Base-by-base conservation (phyloP, 352 stramenopile genomes). In the Globisporangium orthogonon region DNA sequence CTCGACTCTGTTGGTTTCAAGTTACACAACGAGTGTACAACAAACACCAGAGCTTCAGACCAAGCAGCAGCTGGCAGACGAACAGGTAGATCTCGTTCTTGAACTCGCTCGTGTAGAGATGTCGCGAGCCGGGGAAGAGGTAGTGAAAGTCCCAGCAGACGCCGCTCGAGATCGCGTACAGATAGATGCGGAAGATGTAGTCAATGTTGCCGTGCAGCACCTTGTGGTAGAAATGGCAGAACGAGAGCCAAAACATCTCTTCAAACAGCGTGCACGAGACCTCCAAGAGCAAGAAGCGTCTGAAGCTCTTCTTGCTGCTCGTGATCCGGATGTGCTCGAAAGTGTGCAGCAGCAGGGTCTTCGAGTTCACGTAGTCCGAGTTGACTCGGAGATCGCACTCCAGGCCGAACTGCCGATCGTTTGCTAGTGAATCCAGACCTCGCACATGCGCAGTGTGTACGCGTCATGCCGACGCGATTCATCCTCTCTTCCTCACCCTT, bases 181-280 rank as follows among this genome's bases (percentile, higher is more conserved):
- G 87, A 53, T 94, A 95, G n/a, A 94, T 74, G 23, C 80, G 74
- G 66, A 96, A 95, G 62, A 95, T 76, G 57, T 94, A 87, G 65
- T 96, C 87, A 53, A 83, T 86, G 60, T 76, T 91, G 39, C 70
- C 70, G 17, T 75, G 83, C 44, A 95, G 70, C 17, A 83, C 76
- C 52, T 67, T 85, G 56, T 96, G 87, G 70, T 92, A 96, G 55
- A 96, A 95, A 33, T 91, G 83, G 60, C 82, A 94, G 65, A 95
- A 93, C 2, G 78, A 73, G 35, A 94, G 80, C 87, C 87, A 96
- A 47, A 94, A 96, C 9, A 96, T 59, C 49, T 95, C 86, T 40
- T 95, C 87, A 56, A 93, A 96, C 35, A 95, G 73, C 39, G 76
- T 60, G 48, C 83, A 82, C 33, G 79, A 92, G 39, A 91, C 53